These are phyloP conservation scores for Rhexocercosporidium sp. DNA, from an alignment of 2,329 filamentous ascomycete genomes.

Conservation along the genomic window DNA sequence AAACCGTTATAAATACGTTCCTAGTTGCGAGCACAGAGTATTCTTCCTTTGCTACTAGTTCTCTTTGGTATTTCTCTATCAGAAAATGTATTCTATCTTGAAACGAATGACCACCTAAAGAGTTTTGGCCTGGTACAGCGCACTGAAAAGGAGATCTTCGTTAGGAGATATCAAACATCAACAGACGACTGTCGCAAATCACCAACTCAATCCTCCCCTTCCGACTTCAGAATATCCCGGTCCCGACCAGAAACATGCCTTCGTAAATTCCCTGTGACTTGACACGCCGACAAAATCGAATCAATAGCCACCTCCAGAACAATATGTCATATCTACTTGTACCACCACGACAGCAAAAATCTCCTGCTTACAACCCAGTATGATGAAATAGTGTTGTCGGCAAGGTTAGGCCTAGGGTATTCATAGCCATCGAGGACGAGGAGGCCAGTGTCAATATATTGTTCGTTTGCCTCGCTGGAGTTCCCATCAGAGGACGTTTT, in stretches of 20 bases:
- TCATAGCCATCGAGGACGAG: too few relatives aligned
- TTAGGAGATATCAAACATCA: neutral
- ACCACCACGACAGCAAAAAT: neutral
- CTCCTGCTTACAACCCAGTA: neutral
- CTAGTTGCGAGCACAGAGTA: slow-evolving; percentile 2
- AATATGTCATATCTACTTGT: neutral
- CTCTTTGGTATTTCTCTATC: neutral
- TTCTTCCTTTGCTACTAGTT: slow-evolving; percentile 2
- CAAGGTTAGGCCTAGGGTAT: too few relatives aligned
- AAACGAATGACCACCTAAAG: too few relatives aligned
- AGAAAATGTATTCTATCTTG: slow-evolving; percentile 15
- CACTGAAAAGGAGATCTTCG: neutral
- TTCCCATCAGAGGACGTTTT: neutral
- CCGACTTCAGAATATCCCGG: too few relatives aligned
- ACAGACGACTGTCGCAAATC: neutral
- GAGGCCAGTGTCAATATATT: neutral
- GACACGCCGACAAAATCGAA: neutral
- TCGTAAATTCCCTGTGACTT: neutral
- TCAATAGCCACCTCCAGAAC: too few relatives aligned
- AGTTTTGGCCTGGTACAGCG: neutral
- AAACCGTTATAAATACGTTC: too few relatives aligned
- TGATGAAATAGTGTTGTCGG: too few relatives aligned
- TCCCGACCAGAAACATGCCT: neutral
- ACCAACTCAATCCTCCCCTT: neutral
- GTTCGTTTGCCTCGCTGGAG: neutral